Evolutionary conservation across 495 filamentous ascomycete genomes (phyloP).

Genomic region (Neurospora intermedia): DNA sequence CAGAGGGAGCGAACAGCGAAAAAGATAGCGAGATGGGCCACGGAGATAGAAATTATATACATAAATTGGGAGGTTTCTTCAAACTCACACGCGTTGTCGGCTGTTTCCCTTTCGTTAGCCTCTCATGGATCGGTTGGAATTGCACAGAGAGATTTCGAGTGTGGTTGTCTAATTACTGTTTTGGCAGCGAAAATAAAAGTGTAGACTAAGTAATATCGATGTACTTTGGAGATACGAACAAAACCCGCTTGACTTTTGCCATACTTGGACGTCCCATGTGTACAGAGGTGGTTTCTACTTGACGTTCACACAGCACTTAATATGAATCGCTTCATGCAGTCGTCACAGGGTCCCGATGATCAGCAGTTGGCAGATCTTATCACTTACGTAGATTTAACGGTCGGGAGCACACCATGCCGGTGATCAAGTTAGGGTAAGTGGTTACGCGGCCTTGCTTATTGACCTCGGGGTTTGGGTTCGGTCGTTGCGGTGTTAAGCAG

Average conservation of each 20-base stretch:
- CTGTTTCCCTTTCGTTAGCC: not conserved
- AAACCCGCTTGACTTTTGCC: not conserved
- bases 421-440: not conserved
- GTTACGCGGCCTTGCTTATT: not conserved
- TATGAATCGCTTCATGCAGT: not conserved
- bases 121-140: not conserved
- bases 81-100: not conserved
- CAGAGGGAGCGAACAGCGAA: not conserved
- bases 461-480: not conserved
- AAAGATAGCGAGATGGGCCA: not conserved
- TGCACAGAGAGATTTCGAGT: not conserved
- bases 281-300: not conserved
- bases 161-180: not conserved
- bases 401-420: not conserved
- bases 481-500: not conserved
- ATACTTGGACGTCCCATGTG: not conserved
- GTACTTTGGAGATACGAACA: not conserved
- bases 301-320: not conserved
- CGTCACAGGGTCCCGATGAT: not conserved
- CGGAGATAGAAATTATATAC: not conserved
- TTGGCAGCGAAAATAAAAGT: too few species aligned
- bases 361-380: not conserved
- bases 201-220: not conserved
- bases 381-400: not conserved
- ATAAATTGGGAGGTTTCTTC: not conserved